A percentile compares a stretch with the other conserved stretches of the same genome.
Evolutionary conservation across 202 grass and related monocot genomes (phyloP).

Genomic region (Saccharum hybrid): DNA sequence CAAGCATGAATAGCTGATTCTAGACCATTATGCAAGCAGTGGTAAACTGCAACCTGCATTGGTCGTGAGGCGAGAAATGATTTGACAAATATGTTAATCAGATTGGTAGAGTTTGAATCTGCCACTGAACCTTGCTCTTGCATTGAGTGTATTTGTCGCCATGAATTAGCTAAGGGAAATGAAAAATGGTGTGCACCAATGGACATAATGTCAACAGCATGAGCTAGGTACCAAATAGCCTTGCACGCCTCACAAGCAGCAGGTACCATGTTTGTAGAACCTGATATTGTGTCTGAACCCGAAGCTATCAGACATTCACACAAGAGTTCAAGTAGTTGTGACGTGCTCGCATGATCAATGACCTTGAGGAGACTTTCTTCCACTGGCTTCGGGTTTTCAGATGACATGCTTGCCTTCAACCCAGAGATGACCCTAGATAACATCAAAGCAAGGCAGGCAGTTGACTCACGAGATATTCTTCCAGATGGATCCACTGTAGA

Average conservation of each 20-base stretch:
- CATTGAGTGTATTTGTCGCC: slow-evolving; percentile 49
- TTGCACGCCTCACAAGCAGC: slow-evolving; percentile 97
- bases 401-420: slow-evolving; percentile 72
- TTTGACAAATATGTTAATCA: slow-evolving; percentile 76
- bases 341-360: slow-evolving; percentile 70
- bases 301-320: slow-evolving; percentile 70
- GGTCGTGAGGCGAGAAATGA: slow-evolving; percentile 67
- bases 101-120: slow-evolving; percentile 57
- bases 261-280: slow-evolving; percentile 88
- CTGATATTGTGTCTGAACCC: slow-evolving; percentile 68
- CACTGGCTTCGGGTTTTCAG: slow-evolving; percentile 57
- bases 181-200: slow-evolving; percentile 61
- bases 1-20: slow-evolving; percentile 87
- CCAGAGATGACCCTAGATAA: slow-evolving; percentile 63
- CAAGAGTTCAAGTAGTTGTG: slow-evolving; percentile 67
- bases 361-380: slow-evolving; percentile 63
- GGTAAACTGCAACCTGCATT: slow-evolving; percentile 89
- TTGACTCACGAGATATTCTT: slow-evolving; percentile 77
- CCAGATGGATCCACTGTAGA: slow-evolving; percentile 81
- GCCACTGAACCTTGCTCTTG: slow-evolving; percentile 54
- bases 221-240: slow-evolving; percentile 88
- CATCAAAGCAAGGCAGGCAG: slow-evolving; percentile 87
- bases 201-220: slow-evolving; percentile 79
- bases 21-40: slow-evolving; percentile 90
- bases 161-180: slow-evolving; percentile 79